Evolutionary conservation across 805 yeast species (phyloP), one percentile per base, ranked within the genome.

Genomic region (Yarrowia sp.): DNA sequence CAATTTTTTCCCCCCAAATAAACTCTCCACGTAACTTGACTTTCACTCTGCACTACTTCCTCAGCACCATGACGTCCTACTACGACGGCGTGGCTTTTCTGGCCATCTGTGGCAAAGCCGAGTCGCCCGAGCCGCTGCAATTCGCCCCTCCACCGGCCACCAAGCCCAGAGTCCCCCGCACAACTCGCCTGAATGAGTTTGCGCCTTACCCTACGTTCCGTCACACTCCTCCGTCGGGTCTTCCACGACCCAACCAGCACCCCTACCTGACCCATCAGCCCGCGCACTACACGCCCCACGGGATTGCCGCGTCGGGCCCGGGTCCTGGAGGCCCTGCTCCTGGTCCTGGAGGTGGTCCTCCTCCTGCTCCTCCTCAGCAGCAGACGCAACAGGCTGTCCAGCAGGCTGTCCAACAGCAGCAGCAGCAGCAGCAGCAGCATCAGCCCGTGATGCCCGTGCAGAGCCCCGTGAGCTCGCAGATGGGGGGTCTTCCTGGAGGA

Each of bases 31-130:
- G 32, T 26, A 26, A 26, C 32, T 26, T 26, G 32, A 38, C 40
- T 38, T 38, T 9, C 64, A 19, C 61, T 11, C 59, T 45, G 26
- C 53, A 16, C 45, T 22, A 9, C 55, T n/a, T 3, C 58, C 41
- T 9, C 26, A 14, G 2, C 8, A 11, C 41, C 22, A 59, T 59
- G 56, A 63, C 61, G 61, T 52, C 74, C 19, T 79, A 78, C 72
- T 79, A 79, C 74, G 82, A 80, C 72, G 74, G 79, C 43, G 75
- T 79, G 43, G 82, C 81, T 50, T 72, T 79, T 67, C 75, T 79
- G 67, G 80, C 80, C 63, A 76, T 78, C 63, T 78, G 80, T 71
- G 82, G 79, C 67, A 71, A 79, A 43, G 76, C 77, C 50, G 80
- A 77, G 52, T 79, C 79, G 41, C 73, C 77, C 45, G 80, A 78